Evolutionary conservation across 2,329 filamentous ascomycete genomes (phyloP), one percentile per base, ranked within the genome.

Genomic region (Pyrenochaeta sp.): DNA sequence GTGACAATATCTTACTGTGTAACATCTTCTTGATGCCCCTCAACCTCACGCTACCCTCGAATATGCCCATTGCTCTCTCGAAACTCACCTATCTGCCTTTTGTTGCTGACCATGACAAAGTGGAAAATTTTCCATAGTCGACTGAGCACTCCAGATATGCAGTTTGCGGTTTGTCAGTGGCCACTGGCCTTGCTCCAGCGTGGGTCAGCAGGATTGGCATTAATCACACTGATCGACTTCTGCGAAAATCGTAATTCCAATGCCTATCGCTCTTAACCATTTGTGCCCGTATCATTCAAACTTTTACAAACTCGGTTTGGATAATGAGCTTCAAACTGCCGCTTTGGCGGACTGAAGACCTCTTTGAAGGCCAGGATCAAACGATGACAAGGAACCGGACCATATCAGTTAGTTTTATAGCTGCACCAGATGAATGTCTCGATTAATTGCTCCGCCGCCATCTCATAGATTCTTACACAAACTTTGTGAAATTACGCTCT

Each of bases 211-310:
- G 35, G 55, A 4, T 32, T 68, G 1, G 37, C 45, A 33, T 54
- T 46, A 12, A 41, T 60, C 4, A 15, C 60, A 30, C 41, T 56
- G 46, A 31, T 14, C 10, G 51, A 17, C 39, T 57, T 33, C 40
- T 50, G 14, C 57, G 49, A 31, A 41, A 46, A 43, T 20, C 37
- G 46, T 45, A 2, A 56, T 55, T n/a, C 54, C 58, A 9, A 50
- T 39, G 14, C 23, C 62, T 4, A 43, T 45, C 0, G 54, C 56
- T 4, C 7, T 43, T 9, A 49, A 63, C 7, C 12, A 50, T 0
- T 40, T 42, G 7, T 68, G 61, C 46, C 59, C 63, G 0, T 64
- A 68, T 52, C 58, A 69, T 41, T 37, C 61, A 1, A 49, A 54
- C 7, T 32, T 21, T 3, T 64, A 66, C 31, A 54, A 63, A 39